Conservation (phyloP, 345 rosid species). For the Lenwebbia sp. region DNA sequence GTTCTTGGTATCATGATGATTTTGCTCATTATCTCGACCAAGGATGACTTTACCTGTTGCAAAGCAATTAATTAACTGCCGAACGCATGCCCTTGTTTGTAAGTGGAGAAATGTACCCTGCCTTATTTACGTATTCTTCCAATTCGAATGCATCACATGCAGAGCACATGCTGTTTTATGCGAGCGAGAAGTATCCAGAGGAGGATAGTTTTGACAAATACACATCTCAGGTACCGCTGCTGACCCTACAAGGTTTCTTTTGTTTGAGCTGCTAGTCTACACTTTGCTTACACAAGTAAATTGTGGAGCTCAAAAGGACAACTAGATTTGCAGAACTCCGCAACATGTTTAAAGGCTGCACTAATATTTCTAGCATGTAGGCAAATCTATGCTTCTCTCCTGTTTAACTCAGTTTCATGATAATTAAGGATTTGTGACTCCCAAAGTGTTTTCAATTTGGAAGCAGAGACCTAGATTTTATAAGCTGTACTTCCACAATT, state of each 20-base stretch:
- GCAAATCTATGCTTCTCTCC: not conserved
- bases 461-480: not conserved
- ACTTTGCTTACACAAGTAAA: not conserved
- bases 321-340: not conserved
- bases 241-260: not conserved
- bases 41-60: not conserved
- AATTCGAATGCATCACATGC: not conserved
- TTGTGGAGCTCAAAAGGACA: not conserved
- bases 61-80: not conserved
- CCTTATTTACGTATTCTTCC: not conserved
- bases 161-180: conserved; percentile 97
- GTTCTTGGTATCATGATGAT: not conserved
- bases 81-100: not conserved
- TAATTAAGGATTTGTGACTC: not conserved
- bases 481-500: not conserved
- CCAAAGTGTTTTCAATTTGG: not conserved
- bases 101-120: not conserved
- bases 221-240: conserved; percentile 47
- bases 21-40: not conserved
- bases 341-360: not conserved
- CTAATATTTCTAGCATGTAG: not conserved
- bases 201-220: conserved; percentile 88
- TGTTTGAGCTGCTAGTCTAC: not conserved
- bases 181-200: conserved; percentile 78
- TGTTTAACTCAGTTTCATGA: not conserved